Base-by-base conservation (phyloP, 1,139 yeast species). In the Geotrichum restrictum region DNA sequence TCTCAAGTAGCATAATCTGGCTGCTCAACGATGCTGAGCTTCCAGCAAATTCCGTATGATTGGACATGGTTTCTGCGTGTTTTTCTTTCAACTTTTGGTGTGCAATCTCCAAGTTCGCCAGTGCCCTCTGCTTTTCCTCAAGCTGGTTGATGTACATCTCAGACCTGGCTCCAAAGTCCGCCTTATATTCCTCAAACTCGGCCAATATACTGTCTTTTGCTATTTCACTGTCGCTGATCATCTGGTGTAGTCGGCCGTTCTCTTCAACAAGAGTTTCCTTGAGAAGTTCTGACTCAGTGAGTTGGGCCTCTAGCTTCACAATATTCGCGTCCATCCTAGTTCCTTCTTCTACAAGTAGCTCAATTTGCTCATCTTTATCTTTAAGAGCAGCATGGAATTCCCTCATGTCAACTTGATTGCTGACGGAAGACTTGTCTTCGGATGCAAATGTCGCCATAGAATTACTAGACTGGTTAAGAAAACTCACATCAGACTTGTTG, bases 191-290 rank as follows among this genome's bases (percentile, higher is more conserved):
- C 6, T 49, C 52, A n/a, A 51, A 24, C 42, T 52, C 55, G 2
- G 13, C 19, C 10, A 24, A 11, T 16, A 52, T 42, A 18, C 50
- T 52, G 18, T 58, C 63, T 42, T 59, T 59, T 10, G 55, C 57
- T 18, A 32, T 54, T 48, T 67, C 69, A 21, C 63, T 57, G 29
- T 62, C 64, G 27, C 59, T 60, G 7, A 67, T 62, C 57, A 62
- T 56, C 39, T 63, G 62, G 37, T 65, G 67, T 29, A 66, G 58
- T 27, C 66, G 61, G 5, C 61, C 65, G 49, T 66, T 66, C 52
- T 66, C 69, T 38, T 62, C 64, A 14, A 56, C 62, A 16, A 74
- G 67, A 2, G 70, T 67, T 7, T 59, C 54, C 45, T 61, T 66
- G 44, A 60, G 48, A 29, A 57, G 62, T 57, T 64, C 68, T 2